Evolutionary conservation across 1,284 basidiomycete species (phyloP).

Genomic region (Lentinula novae-zelandiae): DNA sequence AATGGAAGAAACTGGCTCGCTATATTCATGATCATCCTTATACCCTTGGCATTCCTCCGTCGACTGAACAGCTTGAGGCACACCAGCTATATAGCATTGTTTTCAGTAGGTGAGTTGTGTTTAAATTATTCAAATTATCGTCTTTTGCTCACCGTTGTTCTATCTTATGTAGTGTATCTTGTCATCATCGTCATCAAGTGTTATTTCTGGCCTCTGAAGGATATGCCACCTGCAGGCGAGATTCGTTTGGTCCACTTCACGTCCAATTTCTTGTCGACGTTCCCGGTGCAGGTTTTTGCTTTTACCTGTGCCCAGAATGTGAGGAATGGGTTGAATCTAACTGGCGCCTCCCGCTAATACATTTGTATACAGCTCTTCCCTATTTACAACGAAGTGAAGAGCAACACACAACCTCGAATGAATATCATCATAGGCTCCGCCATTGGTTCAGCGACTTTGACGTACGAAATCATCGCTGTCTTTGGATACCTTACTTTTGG

Average conservation of each 20-base stretch:
- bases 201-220: constrained; percentile 69
- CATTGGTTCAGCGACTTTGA: constrained; percentile 76
- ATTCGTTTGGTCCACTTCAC: constrained; percentile 69
- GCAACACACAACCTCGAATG: constrained; percentile 80
- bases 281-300: constrained; percentile 95
- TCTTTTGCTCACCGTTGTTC: constrained; percentile 10
- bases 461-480: constrained; percentile 82
- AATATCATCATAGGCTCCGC: constrained; percentile 85
- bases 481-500: constrained; percentile 98
- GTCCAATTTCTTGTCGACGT: constrained; percentile 78
- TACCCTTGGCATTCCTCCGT: constrained; percentile 86
- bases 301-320: constrained; percentile 93
- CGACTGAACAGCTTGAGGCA: constrained; percentile 80
- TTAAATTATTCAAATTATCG: not conserved
- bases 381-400: constrained; percentile 88
- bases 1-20: constrained; percentile 84
- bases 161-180: constrained; percentile 54
- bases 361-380: constrained; percentile 68
- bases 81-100: constrained; percentile 83
- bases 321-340: constrained; percentile 22
- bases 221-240: constrained; percentile 59
- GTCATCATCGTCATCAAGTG: constrained; percentile 71
- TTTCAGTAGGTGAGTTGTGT: constrained; percentile 69
- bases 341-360: not conserved
- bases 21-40: constrained; percentile 77